These are phyloP conservation scores for Coprinellus micaceus DNA, from an alignment of 768 basidiomycete genomes.

Conservation along the genomic window DNA sequence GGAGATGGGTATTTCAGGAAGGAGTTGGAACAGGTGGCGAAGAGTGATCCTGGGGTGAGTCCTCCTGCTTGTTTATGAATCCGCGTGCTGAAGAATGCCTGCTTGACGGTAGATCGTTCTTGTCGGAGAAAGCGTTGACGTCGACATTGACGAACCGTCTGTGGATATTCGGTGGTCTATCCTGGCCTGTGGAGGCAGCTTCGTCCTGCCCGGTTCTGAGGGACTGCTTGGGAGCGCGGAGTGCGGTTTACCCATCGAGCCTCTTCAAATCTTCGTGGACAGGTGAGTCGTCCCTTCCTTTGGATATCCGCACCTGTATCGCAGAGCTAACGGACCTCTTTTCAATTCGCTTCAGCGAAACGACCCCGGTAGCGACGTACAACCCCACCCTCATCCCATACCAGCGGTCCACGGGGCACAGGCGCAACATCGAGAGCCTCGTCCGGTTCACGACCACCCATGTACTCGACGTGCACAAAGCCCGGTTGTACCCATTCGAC, in stretches of 20 bases:
- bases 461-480: slow-evolving; percentile 51
- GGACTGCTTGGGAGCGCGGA: slow-evolving; percentile 40
- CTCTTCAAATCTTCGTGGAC: slow-evolving; percentile 46
- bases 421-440: slow-evolving; percentile 48
- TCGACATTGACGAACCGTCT: slow-evolving; percentile 57
- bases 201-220: slow-evolving; percentile 42
- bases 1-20: slow-evolving; percentile 39
- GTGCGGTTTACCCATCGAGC: slow-evolving; percentile 46
- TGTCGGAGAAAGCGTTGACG: slow-evolving; percentile 53
- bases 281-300: slow-evolving; percentile 37
- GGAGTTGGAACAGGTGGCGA: slow-evolving; percentile 37
- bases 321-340: too few relatives aligned
- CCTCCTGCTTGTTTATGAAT: neutral
- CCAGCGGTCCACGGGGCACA: slow-evolving; percentile 33
- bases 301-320: too few relatives aligned
- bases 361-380: slow-evolving; percentile 36
- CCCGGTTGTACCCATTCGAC: slow-evolving; percentile 56
- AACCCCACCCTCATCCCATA: slow-evolving; percentile 47
- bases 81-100: neutral
- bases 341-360: too few relatives aligned
- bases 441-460: slow-evolving; percentile 57
- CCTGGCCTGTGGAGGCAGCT: slow-evolving; percentile 45
- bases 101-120: slow-evolving; percentile 41
- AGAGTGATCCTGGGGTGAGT: slow-evolving; percentile 44
- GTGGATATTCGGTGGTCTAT: slow-evolving; percentile 56